These are phyloP conservation scores for Patellifolia procumbens DNA, from an alignment of 179 eudicot genomes.

Conservation along the genomic window DNA sequence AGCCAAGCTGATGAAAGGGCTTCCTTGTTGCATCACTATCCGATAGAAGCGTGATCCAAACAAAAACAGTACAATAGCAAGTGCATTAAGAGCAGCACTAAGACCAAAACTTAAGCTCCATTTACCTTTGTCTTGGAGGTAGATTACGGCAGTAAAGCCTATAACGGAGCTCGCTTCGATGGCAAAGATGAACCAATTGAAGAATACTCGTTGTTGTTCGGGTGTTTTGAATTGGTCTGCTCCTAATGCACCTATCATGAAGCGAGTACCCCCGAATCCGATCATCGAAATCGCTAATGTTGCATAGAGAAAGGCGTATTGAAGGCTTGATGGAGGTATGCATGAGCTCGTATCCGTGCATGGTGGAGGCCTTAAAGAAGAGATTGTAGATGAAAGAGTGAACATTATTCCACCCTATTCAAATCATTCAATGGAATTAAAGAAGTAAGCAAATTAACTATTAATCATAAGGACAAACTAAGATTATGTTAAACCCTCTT, in stretches of 20 bases:
- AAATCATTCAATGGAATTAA: too few relatives aligned
- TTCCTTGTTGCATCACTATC: conserved; percentile 35
- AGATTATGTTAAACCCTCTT: too few relatives aligned
- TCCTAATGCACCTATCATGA: conserved; percentile 33
- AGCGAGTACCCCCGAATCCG: conserved; percentile 40
- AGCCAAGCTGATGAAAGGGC: conserved; percentile 38
- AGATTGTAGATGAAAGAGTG: conserved; percentile 35
- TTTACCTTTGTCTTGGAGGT: conserved; percentile 46
- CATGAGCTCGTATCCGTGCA: conserved; percentile 28
- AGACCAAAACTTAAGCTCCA: conserved; percentile 48
- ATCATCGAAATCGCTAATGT: conserved; percentile 29
- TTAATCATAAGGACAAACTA: too few relatives aligned
- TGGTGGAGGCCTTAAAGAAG: conserved; percentile 31
- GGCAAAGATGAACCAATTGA: conserved; percentile 41
- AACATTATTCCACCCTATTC: conserved; percentile 40
- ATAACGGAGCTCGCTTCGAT: conserved; percentile 26
- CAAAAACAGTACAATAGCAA: conserved; percentile 40
- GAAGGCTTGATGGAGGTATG: conserved; percentile 28
- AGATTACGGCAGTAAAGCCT: conserved; percentile 36
- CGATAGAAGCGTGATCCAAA: conserved; percentile 39
- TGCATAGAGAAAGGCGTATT: conserved; percentile 30
- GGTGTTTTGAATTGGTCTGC: conserved; percentile 33
- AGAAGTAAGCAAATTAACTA: too few relatives aligned
- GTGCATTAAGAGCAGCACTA: conserved; percentile 24
- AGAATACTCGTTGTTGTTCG: conserved; percentile 28